Evolutionary conservation across 306 rosid genomes (phyloP), one percentile per base, ranked within the genome.

Genomic region (Corylus avellana): DNA sequence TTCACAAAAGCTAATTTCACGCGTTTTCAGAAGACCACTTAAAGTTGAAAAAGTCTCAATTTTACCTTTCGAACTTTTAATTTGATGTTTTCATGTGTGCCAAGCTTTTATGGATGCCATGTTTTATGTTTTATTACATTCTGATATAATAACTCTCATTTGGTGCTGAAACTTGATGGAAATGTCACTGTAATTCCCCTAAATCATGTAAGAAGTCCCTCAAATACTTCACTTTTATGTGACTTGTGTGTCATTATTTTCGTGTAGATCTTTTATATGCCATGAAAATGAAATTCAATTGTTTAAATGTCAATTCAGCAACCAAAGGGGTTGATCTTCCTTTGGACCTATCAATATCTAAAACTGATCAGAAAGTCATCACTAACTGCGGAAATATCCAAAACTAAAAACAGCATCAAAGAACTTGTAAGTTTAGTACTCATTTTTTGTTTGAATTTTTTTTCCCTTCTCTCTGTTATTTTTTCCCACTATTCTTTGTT

Each of bases 161-260:
- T 82, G 74, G 46, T 86, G 82, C 73, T 93, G 99, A 66, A 80
- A 87, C 84, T 96, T 29, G 89, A 90, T 80, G 90, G 70, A 75
- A 72, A 53, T 71, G 77, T 71, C 74, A 61, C 72, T 37, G 55
- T 83, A 22, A 22, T 73, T 49, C 78, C 77, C 79, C 87, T 4
- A 86, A 87, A 76, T 77, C 90, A 73, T 81, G 98, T 91, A 89
- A 72, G 90, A 63, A 69, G n/a, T 39, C 66, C 59, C 32, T 50
- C 14, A n/a, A 75, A 14, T 32, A 32, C 25, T 51, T 55, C 8
- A 55, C 64, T 53, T 29, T 25, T 50, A 62, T 75, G 70, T 57
- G 25, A n/a, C 12, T 56, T 17, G 17, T 70, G 49, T 53, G 4
- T 14, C 32, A 20, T 9, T 35, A 70, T 25, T 53, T 47, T 56